Conservation (phyloP, 129 eudicot species). For the Sambucus nigra region DNA sequence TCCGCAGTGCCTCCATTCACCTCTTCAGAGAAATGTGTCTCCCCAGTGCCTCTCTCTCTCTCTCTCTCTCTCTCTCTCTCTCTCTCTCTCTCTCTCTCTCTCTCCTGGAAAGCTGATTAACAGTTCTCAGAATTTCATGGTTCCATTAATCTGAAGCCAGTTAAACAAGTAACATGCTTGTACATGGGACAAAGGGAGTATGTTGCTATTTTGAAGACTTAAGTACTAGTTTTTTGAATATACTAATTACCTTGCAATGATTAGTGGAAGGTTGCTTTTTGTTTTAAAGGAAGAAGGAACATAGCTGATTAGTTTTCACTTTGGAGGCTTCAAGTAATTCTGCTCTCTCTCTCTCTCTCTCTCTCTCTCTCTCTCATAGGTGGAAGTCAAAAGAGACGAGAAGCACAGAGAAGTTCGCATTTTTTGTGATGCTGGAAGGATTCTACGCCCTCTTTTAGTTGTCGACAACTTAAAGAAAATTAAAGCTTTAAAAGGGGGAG, state of each 20-base stretch:
- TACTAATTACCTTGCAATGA: not conserved
- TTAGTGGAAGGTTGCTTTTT: not conserved
- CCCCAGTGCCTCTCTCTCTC: too few species aligned
- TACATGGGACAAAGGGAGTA: not conserved
- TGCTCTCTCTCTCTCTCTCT: not conserved
- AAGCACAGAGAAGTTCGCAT: conserved; percentile 72
- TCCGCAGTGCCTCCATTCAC: too few species aligned
- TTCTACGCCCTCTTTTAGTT: conserved; percentile 78
- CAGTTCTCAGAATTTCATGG: not conserved
- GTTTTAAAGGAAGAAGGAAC: not conserved
- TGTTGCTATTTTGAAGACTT: too few species aligned
- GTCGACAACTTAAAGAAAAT: conserved; percentile 49
- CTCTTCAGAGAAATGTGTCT: too few species aligned
- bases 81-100: too few species aligned
- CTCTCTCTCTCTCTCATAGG: conserved; percentile 27
- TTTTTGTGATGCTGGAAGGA: conserved; percentile 88
- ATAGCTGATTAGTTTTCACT: not conserved
- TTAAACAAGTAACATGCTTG: not conserved
- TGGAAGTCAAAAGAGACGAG: conserved; percentile 69
- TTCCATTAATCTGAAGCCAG: not conserved
- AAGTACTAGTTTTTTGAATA: too few species aligned
- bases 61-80: too few species aligned
- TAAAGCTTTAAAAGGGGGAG: conserved; percentile 41
- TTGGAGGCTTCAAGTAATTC: not conserved
- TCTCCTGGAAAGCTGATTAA: too few species aligned